Conservation (phyloP, 1,284 basidiomycete genomes). For the Rhodotorula sp. region DNA sequence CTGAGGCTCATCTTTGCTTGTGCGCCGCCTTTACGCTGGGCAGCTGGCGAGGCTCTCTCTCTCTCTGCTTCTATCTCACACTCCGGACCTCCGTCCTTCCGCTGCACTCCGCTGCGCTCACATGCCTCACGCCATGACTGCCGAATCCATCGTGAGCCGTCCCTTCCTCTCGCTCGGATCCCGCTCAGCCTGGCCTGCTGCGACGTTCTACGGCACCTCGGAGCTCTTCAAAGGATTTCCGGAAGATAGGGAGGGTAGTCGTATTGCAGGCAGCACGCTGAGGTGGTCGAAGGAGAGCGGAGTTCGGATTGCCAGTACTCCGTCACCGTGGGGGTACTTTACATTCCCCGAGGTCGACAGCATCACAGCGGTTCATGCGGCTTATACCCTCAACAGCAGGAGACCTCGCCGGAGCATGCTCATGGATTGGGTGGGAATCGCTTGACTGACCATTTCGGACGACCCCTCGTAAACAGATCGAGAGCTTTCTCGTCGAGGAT, state of each 20-base stretch:
- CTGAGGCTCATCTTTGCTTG: too few relatives aligned
- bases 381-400: too few relatives aligned
- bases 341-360: too few relatives aligned
- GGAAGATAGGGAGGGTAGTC: too few relatives aligned
- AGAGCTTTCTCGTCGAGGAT: constrained; percentile 30
- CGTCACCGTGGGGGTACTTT: too few relatives aligned
- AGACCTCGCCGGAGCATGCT: too few relatives aligned
- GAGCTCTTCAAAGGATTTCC: too few relatives aligned
- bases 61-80: neutral
- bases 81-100: neutral
- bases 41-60: neutral
- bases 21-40: too few relatives aligned
- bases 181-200: neutral
- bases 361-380: too few relatives aligned
- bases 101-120: neutral
- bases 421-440: neutral
- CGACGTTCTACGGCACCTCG: neutral
- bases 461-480: neutral
- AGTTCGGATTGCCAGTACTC: too few relatives aligned
- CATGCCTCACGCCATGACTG: constrained; percentile 12
- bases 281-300: too few relatives aligned
- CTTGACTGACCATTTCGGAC: neutral
- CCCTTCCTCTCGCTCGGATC: neutral
- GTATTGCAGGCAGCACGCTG: too few relatives aligned
- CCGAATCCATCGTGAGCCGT: neutral